Conservation (phyloP, 768 basidiomycete species). For the Porpolomopsis calyptriformis region DNA sequence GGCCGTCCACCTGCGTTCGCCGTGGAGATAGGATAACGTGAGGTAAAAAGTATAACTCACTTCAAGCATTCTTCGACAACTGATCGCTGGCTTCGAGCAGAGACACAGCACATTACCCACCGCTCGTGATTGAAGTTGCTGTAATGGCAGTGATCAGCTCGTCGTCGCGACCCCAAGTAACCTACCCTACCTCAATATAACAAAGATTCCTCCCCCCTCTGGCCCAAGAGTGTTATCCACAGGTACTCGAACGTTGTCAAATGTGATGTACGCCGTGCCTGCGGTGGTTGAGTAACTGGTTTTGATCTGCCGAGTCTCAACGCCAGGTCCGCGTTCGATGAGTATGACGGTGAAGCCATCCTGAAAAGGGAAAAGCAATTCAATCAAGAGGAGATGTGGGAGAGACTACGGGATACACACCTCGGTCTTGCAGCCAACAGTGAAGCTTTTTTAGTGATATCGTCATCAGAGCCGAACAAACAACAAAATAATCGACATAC, state of each 20-base stretch:
- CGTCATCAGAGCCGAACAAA: neutral
- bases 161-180: slow-evolving; percentile 23
- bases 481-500: neutral
- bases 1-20: slow-evolving; percentile 53
- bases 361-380: slow-evolving; percentile 38
- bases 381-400: slow-evolving; percentile 25
- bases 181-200: slow-evolving; percentile 22
- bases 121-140: slow-evolving; percentile 93
- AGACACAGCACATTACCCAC: slow-evolving; percentile 59
- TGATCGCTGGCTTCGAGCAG: slow-evolving; percentile 41
- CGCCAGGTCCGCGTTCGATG: slow-evolving; percentile 29
- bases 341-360: slow-evolving; percentile 33
- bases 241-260: slow-evolving; percentile 79
- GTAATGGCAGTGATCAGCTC: slow-evolving; percentile 55
- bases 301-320: slow-evolving; percentile 66
- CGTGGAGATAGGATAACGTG: neutral
- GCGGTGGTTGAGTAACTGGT: slow-evolving; percentile 76
- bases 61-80: slow-evolving; percentile 79
- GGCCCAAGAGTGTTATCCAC: slow-evolving; percentile 70
- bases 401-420: neutral
- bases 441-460: slow-evolving; percentile 34
- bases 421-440: slow-evolving; percentile 30
- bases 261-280: slow-evolving; percentile 77
- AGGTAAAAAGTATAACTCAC: slow-evolving; percentile 22
- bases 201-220: slow-evolving; percentile 34